Evolutionary conservation across 2,329 filamentous ascomycete genomes (phyloP), one percentile per base, ranked within the genome.

Genomic region (Hypoxylon sp.): DNA sequence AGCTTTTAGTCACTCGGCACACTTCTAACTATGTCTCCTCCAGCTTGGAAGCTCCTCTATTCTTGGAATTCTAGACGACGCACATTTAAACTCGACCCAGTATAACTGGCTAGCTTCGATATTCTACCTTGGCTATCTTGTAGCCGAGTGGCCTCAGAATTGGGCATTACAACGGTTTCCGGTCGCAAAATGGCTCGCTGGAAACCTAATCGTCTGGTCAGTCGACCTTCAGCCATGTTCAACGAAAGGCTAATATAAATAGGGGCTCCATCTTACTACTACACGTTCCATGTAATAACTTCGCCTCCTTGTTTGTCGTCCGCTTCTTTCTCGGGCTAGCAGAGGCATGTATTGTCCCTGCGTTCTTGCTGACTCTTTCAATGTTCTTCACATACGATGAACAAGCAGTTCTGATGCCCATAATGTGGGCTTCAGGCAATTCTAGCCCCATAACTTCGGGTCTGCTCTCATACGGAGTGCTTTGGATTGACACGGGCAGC

Each of bases 381-480:
- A 78, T 79, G 74, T 78, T 78, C 54, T 78, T 77, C 62, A 78
- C 74, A 0, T 78, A 77, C 48, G 68, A 74, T 11, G 77, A 79
- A 61, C 78, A 79, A 50, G 70, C 73, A 2, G 70, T 74, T 1
- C 22, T 75, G 51, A 75, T 75, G 78, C 77, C 77, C 1, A 73
- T 77, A n/a, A 79, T 79, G 77, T 80, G 78, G 78, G 77, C 78
- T 2, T 73, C 78, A 24, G 78, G 78, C 1, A 79, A 78, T 54
- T 71, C 70, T 0, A 76, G 74, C 33, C 74, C 75, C 2, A 74
- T 77, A 32, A 75, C 75, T 6, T 76, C 73, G 2, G 75, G 75
- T 1, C 62, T 77, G 20, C 48, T 77, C 1, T 77, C 75, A 6
- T 76, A 76, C 16, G 74, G 73, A 0, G 74, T 75, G 4, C 49